Evolutionary conservation across 1,284 basidiomycete species (phyloP).

Genomic region (Cutaneotrichosporon mucoides): DNA sequence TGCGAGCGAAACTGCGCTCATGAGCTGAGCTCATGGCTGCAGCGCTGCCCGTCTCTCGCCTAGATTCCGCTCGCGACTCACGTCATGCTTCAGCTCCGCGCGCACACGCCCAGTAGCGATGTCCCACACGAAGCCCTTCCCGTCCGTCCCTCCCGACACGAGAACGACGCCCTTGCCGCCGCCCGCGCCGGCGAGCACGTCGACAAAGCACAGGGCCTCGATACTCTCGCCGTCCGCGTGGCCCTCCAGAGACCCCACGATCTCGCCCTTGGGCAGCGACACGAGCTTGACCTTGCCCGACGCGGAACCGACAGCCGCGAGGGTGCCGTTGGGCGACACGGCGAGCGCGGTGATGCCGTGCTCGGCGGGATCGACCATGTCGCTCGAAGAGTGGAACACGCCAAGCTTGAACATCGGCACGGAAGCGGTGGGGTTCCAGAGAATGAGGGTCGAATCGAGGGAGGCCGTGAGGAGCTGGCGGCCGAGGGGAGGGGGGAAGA

Average conservation of each 20-base stretch:
- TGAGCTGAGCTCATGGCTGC: too few relatives aligned
- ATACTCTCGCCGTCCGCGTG: slow-evolving; percentile 86
- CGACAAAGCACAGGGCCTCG: slow-evolving; percentile 82
- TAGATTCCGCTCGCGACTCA: slow-evolving; percentile 46
- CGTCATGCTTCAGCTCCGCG: slow-evolving; percentile 72
- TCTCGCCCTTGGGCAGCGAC: slow-evolving; percentile 77
- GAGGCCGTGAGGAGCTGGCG: slow-evolving; percentile 85
- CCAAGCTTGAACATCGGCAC: slow-evolving; percentile 62
- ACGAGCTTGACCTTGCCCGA: slow-evolving; percentile 79
- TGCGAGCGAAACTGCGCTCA: neutral
- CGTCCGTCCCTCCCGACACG: slow-evolving; percentile 88
- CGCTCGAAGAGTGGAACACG: slow-evolving; percentile 55
- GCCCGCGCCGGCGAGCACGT: slow-evolving; percentile 59
- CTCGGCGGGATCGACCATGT: slow-evolving; percentile 53
- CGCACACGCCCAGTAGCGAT: slow-evolving; percentile 75
- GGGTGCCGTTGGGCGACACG: slow-evolving; percentile 74
- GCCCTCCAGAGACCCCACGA: slow-evolving; percentile 73
- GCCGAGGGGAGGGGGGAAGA: slow-evolving; percentile 67
- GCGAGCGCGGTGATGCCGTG: slow-evolving; percentile 80
- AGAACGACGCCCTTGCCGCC: slow-evolving; percentile 61
- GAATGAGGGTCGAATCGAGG: slow-evolving; percentile 75
- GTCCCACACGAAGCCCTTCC: slow-evolving; percentile 92
- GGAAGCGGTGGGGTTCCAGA: slow-evolving; percentile 77
- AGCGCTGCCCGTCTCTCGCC: too few relatives aligned
- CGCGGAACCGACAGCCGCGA: slow-evolving; percentile 83